phyloP scores from a whole-genome alignment of 169 alveolate genomes.

The Cryptosporidium ubiquitum region DNA sequence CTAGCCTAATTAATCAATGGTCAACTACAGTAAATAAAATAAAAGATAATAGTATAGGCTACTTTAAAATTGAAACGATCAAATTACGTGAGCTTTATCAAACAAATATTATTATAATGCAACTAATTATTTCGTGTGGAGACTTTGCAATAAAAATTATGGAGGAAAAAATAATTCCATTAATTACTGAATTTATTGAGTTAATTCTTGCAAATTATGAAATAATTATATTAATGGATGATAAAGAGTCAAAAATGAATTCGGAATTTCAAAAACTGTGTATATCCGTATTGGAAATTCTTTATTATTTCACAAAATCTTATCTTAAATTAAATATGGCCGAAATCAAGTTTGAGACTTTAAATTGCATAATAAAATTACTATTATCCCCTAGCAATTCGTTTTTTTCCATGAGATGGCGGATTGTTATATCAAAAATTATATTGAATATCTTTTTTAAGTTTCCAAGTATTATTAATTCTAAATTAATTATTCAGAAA shows the following conservation, averaged over 20 bases:
- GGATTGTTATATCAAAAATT: constrained; percentile 16
- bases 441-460: not conserved
- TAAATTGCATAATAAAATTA: not conserved
- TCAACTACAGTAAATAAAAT: not conserved
- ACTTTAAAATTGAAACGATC: not conserved
- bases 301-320: constrained; percentile 26
- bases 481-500: not conserved
- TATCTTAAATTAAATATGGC: constrained; percentile 2
- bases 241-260: constrained; percentile 33
- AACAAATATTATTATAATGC: constrained; percentile 10
- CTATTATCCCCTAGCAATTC: constrained; percentile 25
- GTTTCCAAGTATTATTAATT: constrained; percentile 9
- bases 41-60: too few relatives aligned
- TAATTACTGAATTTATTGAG: not conserved
- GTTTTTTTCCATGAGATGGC: not conserved
- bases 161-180: constrained; percentile 19
- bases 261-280: constrained; percentile 32
- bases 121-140: constrained; percentile 19
- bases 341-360: constrained; percentile 3
- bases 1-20: constrained; percentile 35
- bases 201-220: not conserved
- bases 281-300: constrained; percentile 5
- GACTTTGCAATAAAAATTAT: constrained; percentile 3
- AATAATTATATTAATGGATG: constrained; percentile 16
- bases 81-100: constrained; percentile 22